phyloP scores from a whole-genome alignment of 2,329 filamentous ascomycete genomes.

The Hymenotorrendiella dingleyae region DNA sequence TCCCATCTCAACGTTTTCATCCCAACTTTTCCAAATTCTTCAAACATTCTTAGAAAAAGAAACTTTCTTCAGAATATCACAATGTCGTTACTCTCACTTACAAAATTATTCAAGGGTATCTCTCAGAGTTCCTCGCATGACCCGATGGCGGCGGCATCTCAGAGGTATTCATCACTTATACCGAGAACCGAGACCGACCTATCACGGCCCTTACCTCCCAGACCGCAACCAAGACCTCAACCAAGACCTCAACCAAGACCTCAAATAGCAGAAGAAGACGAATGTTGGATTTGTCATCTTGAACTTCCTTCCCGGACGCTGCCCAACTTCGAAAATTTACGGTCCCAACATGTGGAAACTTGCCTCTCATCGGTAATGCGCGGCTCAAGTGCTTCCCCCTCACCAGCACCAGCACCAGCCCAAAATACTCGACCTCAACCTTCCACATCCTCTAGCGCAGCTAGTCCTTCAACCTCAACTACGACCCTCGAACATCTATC shows the following conservation, averaged over 20 bases:
- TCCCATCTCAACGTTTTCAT: neutral
- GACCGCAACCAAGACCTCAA: conserved; percentile 30
- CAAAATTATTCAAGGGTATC: conserved; percentile 3
- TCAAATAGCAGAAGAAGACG: conserved; percentile 64
- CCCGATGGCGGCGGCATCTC: neutral
- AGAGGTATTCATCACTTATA: conserved; percentile 9
- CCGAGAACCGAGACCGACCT: conserved; percentile 9
- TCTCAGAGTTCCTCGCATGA: neutral
- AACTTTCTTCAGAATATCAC: neutral
- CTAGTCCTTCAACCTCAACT: neutral
- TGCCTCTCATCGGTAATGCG: conserved; percentile 40
- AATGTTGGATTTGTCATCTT: conserved; percentile 70
- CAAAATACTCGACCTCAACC: conserved; percentile 1
- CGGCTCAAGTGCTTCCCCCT: conserved; percentile 4
- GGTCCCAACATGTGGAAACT: conserved; percentile 51
- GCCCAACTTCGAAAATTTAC: conserved; percentile 46
- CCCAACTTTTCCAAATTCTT: neutral
- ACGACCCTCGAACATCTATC: conserved; percentile 1
- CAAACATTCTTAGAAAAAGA: too few species aligned
- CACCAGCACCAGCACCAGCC: conserved; percentile 5
- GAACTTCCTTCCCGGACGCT: conserved; percentile 58
- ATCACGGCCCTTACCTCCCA: conserved; percentile 1
- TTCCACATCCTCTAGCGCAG: conserved; percentile 11
- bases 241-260: conserved; percentile 14
- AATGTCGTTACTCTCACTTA: conserved; percentile 1